Evolutionary conservation across 768 basidiomycete species (phyloP).

Genomic region (Boletellus ananas): DNA sequence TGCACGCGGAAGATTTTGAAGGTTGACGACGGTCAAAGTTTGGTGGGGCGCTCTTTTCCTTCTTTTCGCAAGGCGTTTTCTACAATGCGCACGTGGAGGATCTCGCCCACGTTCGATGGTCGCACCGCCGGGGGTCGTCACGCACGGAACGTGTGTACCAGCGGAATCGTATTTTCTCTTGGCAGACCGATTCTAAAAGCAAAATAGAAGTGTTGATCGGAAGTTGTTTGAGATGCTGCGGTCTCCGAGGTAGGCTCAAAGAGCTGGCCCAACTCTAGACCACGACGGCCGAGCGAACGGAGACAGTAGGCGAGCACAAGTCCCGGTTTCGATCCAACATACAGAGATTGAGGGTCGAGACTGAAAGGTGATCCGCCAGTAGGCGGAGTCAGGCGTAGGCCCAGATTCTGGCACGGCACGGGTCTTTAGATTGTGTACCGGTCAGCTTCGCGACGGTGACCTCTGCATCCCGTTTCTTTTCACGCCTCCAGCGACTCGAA

Average conservation of each 20-base stretch:
- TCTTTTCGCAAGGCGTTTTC: neutral
- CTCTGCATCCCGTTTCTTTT: neutral
- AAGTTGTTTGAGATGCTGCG: neutral
- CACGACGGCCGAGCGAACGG: neutral
- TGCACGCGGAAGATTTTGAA: constrained; percentile 37
- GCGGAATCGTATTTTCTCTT: neutral
- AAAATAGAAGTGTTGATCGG: constrained; percentile 4
- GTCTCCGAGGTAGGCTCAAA: neutral
- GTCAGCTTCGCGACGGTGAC: constrained; percentile 16
- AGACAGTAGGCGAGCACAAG: neutral
- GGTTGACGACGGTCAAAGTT: neutral
- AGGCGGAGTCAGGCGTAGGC: neutral
- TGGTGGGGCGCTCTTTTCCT: too few species aligned
- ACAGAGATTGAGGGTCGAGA: neutral
- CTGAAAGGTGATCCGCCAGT: constrained; percentile 14
- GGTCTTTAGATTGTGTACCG: neutral
- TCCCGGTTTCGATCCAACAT: neutral
- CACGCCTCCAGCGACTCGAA: neutral
- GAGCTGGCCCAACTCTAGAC: neutral
- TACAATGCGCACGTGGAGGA: neutral
- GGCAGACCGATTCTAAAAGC: neutral
- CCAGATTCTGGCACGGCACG: constrained; percentile 3
- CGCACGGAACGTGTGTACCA: neutral
- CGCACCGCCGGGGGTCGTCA: too few species aligned
- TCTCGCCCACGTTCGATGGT: too few species aligned